These are phyloP conservation scores for Colletotrichum sp. DNA, from an alignment of 2,329 filamentous ascomycete species.

Conservation along the genomic window DNA sequence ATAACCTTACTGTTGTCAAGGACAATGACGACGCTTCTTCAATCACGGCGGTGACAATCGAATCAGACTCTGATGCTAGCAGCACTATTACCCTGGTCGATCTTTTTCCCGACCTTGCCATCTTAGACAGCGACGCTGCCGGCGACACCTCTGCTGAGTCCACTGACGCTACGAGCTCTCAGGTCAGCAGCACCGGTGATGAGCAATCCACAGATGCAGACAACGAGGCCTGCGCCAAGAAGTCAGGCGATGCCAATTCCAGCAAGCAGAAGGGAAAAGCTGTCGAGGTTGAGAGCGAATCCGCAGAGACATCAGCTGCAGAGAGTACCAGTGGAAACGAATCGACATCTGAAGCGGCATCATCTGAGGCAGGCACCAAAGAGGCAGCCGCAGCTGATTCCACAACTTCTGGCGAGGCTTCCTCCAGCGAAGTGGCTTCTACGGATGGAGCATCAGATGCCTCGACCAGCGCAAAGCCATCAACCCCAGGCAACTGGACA, in stretches of 20 bases:
- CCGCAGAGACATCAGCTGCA: neutral
- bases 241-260: neutral
- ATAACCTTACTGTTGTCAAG: neutral
- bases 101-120: neutral
- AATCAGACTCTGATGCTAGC: constrained; percentile 1
- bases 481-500: constrained; percentile 28
- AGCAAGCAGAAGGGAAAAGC: neutral
- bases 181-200: neutral
- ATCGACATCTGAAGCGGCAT: neutral
- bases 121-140: neutral
- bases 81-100: constrained; percentile 6
- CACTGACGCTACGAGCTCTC: neutral
- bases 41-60: neutral
- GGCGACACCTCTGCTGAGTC: constrained; percentile 1
- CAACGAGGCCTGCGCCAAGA: neutral
- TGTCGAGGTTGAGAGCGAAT: neutral
- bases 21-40: neutral
- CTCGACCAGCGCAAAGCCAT: neutral
- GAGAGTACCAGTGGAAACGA: neutral
- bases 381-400: neutral
- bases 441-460: neutral
- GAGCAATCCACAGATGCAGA: neutral
- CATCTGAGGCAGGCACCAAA: neutral
- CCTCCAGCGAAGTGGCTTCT: neutral
- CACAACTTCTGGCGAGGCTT: neutral